Evolutionary conservation across 495 filamentous ascomycete genomes (phyloP).

Genomic region (Annulohypoxylon moriforme): DNA sequence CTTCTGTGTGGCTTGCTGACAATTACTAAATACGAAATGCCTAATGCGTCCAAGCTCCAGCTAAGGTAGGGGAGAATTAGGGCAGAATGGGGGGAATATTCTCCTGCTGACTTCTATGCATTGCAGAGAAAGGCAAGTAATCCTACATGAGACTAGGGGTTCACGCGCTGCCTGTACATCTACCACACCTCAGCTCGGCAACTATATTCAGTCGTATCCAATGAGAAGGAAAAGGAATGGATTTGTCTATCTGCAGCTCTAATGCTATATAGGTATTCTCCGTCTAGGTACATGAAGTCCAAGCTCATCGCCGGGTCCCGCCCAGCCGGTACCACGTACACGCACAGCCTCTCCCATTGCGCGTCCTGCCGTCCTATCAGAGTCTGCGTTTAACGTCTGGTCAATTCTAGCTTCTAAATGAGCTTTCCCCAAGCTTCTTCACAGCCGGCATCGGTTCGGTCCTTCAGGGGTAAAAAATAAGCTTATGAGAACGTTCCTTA

Average conservation of each 20-base stretch:
- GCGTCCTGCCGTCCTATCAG: not conserved
- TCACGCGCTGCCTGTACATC: slow-evolving; percentile 25
- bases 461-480: not conserved
- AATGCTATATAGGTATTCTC: slow-evolving; percentile 21
- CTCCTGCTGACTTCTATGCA: slow-evolving; percentile 28
- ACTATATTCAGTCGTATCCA: slow-evolving; percentile 28
- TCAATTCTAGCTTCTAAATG: slow-evolving; percentile 1
- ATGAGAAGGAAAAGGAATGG: slow-evolving; percentile 25
- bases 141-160: slow-evolving; percentile 7
- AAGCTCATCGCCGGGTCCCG: slow-evolving; percentile 16
- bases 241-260: slow-evolving; percentile 30
- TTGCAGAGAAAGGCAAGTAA: not conserved
- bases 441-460: not conserved
- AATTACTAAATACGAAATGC: slow-evolving; percentile 21
- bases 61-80: slow-evolving; percentile 1
- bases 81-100: not conserved
- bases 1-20: slow-evolving; percentile 24
- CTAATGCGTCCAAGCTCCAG: not conserved
- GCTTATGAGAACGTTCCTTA: not conserved
- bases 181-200: slow-evolving; percentile 17
- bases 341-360: not conserved
- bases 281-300: not conserved
- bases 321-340: slow-evolving; percentile 11
- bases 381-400: slow-evolving; percentile 9
- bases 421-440: not conserved